phyloP scores from a whole-genome alignment of 2,329 filamentous ascomycete species.

The Emydomyces testavorans region DNA sequence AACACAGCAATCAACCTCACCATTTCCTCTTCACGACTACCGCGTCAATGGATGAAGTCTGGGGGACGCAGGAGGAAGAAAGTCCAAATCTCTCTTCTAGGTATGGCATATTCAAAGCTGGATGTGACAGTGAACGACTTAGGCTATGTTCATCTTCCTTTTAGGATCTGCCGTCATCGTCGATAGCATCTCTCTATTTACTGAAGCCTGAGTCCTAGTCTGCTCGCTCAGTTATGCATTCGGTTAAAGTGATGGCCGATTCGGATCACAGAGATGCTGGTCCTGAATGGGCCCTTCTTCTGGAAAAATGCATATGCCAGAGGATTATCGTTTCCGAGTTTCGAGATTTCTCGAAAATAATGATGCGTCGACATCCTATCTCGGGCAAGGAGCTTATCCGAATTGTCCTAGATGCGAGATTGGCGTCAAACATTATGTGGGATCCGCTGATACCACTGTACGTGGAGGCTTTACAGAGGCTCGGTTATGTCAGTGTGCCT shows the following conservation, averaged over 20 bases:
- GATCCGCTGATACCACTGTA: constrained; percentile 35
- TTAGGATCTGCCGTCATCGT: too few relatives aligned
- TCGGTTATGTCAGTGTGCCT: constrained; percentile 26
- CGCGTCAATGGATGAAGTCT: too few relatives aligned
- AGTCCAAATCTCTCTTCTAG: too few relatives aligned
- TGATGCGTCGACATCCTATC: constrained; percentile 25
- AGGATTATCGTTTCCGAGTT: constrained; percentile 25
- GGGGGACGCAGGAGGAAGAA: too few relatives aligned
- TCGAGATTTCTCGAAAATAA: constrained; percentile 27
- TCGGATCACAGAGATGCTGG: constrained; percentile 4
- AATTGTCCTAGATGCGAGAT: constrained; percentile 27
- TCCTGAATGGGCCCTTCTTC: constrained; percentile 14
- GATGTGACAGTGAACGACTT: background rate
- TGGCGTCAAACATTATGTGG: constrained; percentile 27
- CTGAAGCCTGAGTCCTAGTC: too few relatives aligned
- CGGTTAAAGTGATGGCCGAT: background rate
- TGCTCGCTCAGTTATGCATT: too few relatives aligned
- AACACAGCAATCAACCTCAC: too few relatives aligned
- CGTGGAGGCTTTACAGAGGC: constrained; percentile 29
- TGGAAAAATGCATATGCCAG: constrained; percentile 14
- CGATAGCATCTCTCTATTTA: too few relatives aligned
- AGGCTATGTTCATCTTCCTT: too few relatives aligned
- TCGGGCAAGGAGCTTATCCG: constrained; percentile 27
- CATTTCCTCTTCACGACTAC: too few relatives aligned
- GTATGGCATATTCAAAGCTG: too few relatives aligned